Percentiles rank a stretch among this genome's conserved stretches.
Evolutionary conservation across 2,329 filamentous ascomycete species (phyloP).

Genomic region (Penicillium glabrum): DNA sequence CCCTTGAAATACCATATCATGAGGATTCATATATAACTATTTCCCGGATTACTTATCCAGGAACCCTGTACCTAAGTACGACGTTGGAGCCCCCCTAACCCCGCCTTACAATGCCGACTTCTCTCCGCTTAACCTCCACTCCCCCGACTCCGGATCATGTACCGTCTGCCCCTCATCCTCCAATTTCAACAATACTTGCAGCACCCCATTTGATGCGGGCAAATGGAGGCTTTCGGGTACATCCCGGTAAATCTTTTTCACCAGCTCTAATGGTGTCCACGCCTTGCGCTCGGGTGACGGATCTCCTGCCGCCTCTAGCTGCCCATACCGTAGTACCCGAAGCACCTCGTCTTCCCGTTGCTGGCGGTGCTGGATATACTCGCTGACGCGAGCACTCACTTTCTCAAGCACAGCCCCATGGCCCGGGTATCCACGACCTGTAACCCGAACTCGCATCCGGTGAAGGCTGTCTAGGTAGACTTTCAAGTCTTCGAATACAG

Average conservation of each 20-base stretch:
- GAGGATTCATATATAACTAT: background rate
- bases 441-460: conserved; percentile 62
- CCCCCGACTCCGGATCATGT: conserved; percentile 28
- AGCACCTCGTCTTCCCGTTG: conserved; percentile 78
- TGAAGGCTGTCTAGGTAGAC: conserved; percentile 69
- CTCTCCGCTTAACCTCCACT: conserved; percentile 30
- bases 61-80: background rate
- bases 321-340: conserved; percentile 56
- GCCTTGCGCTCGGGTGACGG: conserved; percentile 35
- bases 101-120: conserved; percentile 30
- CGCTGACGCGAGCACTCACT: conserved; percentile 67
- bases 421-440: conserved; percentile 76
- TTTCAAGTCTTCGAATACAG: conserved; percentile 76
- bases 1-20: background rate
- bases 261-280: conserved; percentile 77
- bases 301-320: conserved; percentile 31
- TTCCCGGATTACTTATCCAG: background rate
- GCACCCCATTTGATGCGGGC: conserved; percentile 72
- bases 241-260: conserved; percentile 82
- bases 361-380: conserved; percentile 81
- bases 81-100: background rate
- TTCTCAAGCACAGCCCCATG: conserved; percentile 79
- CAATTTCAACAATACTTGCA: conserved; percentile 79
- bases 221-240: conserved; percentile 73
- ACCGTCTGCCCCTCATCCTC: conserved; percentile 68